Base-by-base conservation (phyloP, 352 stramenopile species). In the Globisporangium mamillatum region DNA sequence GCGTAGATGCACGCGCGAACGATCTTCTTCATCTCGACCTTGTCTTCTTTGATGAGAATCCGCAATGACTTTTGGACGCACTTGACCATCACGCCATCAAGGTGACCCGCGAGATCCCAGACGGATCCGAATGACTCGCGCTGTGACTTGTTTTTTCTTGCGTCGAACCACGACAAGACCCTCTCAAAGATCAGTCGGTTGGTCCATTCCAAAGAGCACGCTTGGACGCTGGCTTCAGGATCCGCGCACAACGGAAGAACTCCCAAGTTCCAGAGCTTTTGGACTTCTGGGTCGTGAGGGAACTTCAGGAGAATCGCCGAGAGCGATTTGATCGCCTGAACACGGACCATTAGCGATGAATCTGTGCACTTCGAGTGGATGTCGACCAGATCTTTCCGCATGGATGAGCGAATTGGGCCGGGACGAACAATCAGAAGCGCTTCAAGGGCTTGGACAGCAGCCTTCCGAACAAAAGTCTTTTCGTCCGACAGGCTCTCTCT, bases 161-260 rank as follows among this genome's bases (percentile, higher is more conserved):
- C 41, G 22, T 82, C 72, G 63, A 83, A 90, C 86, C 85, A 93
- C 18, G 65, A 66, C 9, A 87, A n/a, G 27, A 95, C 65, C 2
- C 85, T 84, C 8, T 89, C 75, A 63, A 93, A 94, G 8, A 95
- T 75, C 29, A 90, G 75, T 20, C 71, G 69, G 64, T 78, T 88
- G 29, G 82, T 72, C 22, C 79, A 77, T 61, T 92, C 81, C 6
- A 94, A 64, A 18, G 85, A 78, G 6, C 74, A 80, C 48, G 83
- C 71, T 63, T 95, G 87, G 1, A 96, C 89, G 29, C 65, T 93
- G 7, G 75, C 79, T 75, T 96, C 89, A 4, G 86, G 79, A 52
- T 96, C 89, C 1, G 90, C 73, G 58, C 89, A 94, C 4, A 96
- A 73, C 4, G 88, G 86, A n/a, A 96, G 70, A 38, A 96, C 85